These are phyloP conservation scores for Agrocybe praecox DNA, from an alignment of 768 basidiomycete species.

Conservation along the genomic window DNA sequence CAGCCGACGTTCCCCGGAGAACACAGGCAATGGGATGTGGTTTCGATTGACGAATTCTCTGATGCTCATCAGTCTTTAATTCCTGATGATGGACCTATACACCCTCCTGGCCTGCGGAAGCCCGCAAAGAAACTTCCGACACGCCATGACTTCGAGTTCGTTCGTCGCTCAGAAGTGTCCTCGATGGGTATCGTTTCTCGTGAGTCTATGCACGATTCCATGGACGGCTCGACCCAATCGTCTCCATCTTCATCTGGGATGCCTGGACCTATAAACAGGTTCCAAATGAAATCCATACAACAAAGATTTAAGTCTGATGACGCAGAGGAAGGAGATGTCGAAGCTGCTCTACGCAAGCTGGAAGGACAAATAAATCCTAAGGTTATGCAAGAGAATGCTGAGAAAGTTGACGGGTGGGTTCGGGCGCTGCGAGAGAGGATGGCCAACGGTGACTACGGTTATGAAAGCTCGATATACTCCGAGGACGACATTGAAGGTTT, in stretches of 20 bases:
- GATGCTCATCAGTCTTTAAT: constrained; percentile 63
- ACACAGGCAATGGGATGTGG: constrained; percentile 62
- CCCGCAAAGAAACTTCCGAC: constrained; percentile 63
- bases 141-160: constrained; percentile 81
- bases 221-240: constrained; percentile 40
- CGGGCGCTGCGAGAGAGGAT: constrained; percentile 69
- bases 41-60: constrained; percentile 79
- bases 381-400: constrained; percentile 67
- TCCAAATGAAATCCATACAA: constrained; percentile 78
- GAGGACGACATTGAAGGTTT: constrained; percentile 32
- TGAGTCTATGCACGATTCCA: constrained; percentile 56
- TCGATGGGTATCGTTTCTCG: constrained; percentile 77
- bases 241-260: constrained; percentile 41
- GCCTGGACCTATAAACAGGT: constrained; percentile 63
- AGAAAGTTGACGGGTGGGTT: constrained; percentile 85
- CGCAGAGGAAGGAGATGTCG: constrained; percentile 78
- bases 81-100: constrained; percentile 35
- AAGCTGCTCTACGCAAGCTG: constrained; percentile 76
- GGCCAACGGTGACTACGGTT: constrained; percentile 62
- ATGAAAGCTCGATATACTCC: constrained; percentile 64
- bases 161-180: constrained; percentile 73
- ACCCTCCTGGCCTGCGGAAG: constrained; percentile 56
- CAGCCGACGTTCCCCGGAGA: constrained; percentile 39
- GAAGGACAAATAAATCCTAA: constrained; percentile 86
- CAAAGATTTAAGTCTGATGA: constrained; percentile 63